Percentiles rank a stretch among this genome's conserved stretches.
Conservation (phyloP, 2,329 filamentous ascomycete genomes). For the Botrytis medusae region DNA sequence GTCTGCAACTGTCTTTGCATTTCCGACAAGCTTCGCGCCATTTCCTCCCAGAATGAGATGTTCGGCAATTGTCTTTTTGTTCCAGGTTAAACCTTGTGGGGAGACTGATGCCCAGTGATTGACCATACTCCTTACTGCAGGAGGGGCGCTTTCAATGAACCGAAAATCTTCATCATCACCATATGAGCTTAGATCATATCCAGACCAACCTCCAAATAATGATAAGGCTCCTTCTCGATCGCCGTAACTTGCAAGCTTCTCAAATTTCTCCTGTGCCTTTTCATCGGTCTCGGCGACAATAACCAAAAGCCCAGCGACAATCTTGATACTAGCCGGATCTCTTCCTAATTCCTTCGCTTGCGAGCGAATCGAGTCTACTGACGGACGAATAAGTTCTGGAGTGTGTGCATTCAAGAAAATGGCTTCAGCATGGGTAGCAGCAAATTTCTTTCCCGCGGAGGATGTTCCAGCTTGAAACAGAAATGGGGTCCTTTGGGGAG, state of each 20-base stretch:
- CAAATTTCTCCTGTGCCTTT: conserved; percentile 63
- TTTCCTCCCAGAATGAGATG: conserved; percentile 34
- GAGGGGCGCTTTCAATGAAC: conserved; percentile 48
- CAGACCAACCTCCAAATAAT: conserved; percentile 74
- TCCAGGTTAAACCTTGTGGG: conserved; percentile 41
- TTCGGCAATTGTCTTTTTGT: conserved; percentile 39
- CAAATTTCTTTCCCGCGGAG: conserved; percentile 64
- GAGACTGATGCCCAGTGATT: conserved; percentile 45
- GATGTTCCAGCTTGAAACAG: conserved; percentile 66
- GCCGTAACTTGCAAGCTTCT: conserved; percentile 60
- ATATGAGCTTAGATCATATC: conserved; percentile 61
- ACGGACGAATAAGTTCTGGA: conserved; percentile 59
- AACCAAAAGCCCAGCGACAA: conserved; percentile 64
- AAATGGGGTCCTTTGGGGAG: conserved; percentile 36
- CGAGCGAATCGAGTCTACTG: conserved; percentile 59
- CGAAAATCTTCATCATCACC: conserved; percentile 63
- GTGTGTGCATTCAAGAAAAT: conserved; percentile 69
- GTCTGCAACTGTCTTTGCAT: conserved; percentile 32
- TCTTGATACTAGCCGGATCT: conserved; percentile 62
- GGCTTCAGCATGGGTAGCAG: conserved; percentile 68
- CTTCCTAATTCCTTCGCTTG: conserved; percentile 53
- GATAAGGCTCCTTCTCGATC: conserved; percentile 66
- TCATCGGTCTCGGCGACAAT: conserved; percentile 65
- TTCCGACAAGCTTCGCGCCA: conserved; percentile 33
- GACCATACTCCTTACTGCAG: conserved; percentile 51